Conservation (phyloP, 2,329 filamentous ascomycete genomes). For the Apiospora marii region DNA sequence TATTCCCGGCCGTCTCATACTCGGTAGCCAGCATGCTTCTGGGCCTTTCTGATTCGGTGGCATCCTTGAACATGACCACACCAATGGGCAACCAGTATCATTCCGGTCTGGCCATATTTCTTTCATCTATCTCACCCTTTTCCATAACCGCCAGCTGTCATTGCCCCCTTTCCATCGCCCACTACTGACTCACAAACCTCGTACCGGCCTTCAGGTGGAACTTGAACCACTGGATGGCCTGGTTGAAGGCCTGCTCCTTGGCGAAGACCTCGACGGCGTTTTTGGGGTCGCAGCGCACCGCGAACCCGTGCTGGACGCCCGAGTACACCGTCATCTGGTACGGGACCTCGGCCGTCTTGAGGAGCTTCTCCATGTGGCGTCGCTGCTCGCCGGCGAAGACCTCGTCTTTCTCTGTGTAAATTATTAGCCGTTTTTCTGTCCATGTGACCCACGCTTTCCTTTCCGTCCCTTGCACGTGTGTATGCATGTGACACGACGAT, state of each 20-base stretch:
- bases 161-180: not conserved
- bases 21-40: not conserved
- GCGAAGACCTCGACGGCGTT: slow-evolving; percentile 63
- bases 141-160: too few relatives aligned
- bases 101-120: not conserved
- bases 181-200: not conserved
- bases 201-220: not conserved
- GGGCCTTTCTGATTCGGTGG: not conserved
- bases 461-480: not conserved
- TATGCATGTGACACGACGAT: not conserved
- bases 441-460: not conserved
- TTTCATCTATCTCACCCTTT: too few relatives aligned
- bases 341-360: slow-evolving; percentile 59
- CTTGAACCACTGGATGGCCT: slow-evolving; percentile 56
- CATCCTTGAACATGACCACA: not conserved
- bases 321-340: slow-evolving; percentile 80
- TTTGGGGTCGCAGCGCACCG: slow-evolving; percentile 68
- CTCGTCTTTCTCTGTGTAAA: slow-evolving; percentile 46
- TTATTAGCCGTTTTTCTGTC: not conserved
- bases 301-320: slow-evolving; percentile 75
- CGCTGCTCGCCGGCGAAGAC: slow-evolving; percentile 69
- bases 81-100: not conserved
- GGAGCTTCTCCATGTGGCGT: slow-evolving; percentile 66
- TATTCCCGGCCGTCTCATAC: not conserved
- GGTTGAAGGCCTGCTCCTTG: slow-evolving; percentile 28